Conservation (phyloP, 1,139 yeast genomes). For the Geotrichum fermentans region DNA sequence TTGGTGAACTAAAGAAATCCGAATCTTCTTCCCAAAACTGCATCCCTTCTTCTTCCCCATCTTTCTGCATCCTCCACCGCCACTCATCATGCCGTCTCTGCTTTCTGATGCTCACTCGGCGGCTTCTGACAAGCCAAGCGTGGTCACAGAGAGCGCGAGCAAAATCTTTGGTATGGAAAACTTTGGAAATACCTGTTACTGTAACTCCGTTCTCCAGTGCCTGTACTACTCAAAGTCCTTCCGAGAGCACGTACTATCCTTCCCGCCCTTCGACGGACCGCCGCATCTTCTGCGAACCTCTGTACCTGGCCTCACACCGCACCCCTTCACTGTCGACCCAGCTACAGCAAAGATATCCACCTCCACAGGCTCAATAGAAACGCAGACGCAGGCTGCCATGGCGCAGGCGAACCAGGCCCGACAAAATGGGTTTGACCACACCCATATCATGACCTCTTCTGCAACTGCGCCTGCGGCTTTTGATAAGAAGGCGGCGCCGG, state of each 20-base stretch:
- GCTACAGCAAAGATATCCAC: constrained; percentile 24
- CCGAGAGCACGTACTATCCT: constrained; percentile 52
- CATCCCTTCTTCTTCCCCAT: not conserved
- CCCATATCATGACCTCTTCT: not conserved
- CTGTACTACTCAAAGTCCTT: constrained; percentile 70
- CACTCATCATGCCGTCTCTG: not conserved
- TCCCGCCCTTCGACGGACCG: constrained; percentile 36
- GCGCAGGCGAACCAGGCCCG: constrained; percentile 1
- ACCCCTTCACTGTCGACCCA: constrained; percentile 37
- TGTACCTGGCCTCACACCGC: constrained; percentile 36
- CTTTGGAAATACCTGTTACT: constrained; percentile 90
- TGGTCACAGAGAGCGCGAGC: constrained; percentile 32
- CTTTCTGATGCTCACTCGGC: not conserved
- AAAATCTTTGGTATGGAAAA: constrained; percentile 90
- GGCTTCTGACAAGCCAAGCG: constrained; percentile 11
- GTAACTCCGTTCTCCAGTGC: constrained; percentile 88
- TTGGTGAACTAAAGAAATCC: too few relatives aligned
- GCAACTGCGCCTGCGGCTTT: not conserved
- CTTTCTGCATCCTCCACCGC: not conserved
- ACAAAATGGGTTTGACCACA: constrained; percentile 7
- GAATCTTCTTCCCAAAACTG: not conserved
- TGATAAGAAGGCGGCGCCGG: constrained; percentile 1
- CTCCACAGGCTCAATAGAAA: constrained; percentile 22
- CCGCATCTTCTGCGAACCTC: constrained; percentile 20
- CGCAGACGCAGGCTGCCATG: constrained; percentile 6